Conservation (phyloP, 441 rosid genomes). For the Populus tomentosa region DNA sequence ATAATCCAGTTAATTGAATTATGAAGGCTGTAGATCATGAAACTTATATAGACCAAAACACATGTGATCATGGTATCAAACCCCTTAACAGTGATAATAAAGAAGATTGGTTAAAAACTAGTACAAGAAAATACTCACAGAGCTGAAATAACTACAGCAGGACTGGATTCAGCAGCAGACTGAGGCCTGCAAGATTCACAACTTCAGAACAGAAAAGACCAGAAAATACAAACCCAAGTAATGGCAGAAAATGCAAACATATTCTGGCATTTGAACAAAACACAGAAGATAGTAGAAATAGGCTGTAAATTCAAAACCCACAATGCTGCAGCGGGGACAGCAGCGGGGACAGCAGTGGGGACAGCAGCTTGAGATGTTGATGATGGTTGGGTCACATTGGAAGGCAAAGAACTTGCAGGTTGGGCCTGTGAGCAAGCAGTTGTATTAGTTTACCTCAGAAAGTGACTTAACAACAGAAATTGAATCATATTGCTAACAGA, state of each 20-base stretch:
- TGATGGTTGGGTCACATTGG: background rate
- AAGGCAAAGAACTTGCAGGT: conserved; percentile 6
- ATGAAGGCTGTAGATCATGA: background rate
- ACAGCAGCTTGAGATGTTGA: conserved; percentile 9
- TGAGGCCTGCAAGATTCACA: conserved; percentile 32
- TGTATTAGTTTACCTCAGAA: background rate
- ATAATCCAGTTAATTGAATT: background rate
- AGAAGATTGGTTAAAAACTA: background rate
- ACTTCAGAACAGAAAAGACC: background rate
- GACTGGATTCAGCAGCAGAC: conserved; percentile 32
- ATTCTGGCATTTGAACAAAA: background rate
- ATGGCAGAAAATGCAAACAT: background rate
- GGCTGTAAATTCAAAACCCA: conserved; percentile 22
- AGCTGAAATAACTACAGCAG: conserved; percentile 21
- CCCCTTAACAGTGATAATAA: background rate
- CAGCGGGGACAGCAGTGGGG: conserved; percentile 5
- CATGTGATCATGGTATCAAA: background rate
- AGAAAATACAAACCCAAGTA: background rate
- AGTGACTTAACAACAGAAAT: background rate
- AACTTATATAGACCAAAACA: background rate
- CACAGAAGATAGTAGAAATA: background rate
- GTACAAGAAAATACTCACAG: conserved; percentile 35
- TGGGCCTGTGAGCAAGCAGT: conserved; percentile 4
- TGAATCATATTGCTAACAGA: background rate
- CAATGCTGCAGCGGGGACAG: conserved; percentile 11